phyloP scores from a whole-genome alignment of 2,329 filamentous ascomycete species.

The Dactylellina leptospora region DNA sequence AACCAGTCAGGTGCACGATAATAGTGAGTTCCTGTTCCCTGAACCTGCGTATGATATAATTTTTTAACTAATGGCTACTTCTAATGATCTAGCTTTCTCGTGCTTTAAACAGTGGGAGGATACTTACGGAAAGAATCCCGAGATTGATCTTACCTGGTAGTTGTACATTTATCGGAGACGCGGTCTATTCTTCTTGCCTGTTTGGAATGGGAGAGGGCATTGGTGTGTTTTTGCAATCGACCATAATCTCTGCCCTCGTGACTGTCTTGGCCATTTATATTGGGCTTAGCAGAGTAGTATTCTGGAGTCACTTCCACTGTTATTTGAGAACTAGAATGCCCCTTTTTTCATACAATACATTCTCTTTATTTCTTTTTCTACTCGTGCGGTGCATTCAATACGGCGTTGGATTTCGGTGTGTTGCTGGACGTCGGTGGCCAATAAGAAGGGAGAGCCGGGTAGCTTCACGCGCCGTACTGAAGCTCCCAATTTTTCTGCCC shows the following conservation, averaged over 20 bases:
- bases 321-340: no score
- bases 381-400: not conserved
- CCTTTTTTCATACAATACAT: no score
- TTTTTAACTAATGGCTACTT: not conserved
- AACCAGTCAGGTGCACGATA: no score
- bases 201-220: no score
- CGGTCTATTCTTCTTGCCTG: no score
- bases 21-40: conserved; percentile 3
- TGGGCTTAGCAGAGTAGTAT: no score
- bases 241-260: no score
- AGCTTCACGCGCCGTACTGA: conserved; percentile 19
- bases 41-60: not conserved
- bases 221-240: no score
- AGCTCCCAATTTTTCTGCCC: conserved; percentile 37
- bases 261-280: no score
- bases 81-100: conserved; percentile 19
- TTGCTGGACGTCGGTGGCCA: conserved; percentile 35
- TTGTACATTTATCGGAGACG: not conserved
- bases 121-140: conserved; percentile 18
- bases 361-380: no score
- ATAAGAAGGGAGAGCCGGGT: conserved; percentile 26
- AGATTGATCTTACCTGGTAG: conserved; percentile 28
- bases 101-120: conserved; percentile 28
- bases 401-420: conserved; percentile 10
- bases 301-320: no score